Evolutionary conservation across 495 filamentous ascomycete genomes (phyloP).

Genomic region (Sporormia fimetaria): DNA sequence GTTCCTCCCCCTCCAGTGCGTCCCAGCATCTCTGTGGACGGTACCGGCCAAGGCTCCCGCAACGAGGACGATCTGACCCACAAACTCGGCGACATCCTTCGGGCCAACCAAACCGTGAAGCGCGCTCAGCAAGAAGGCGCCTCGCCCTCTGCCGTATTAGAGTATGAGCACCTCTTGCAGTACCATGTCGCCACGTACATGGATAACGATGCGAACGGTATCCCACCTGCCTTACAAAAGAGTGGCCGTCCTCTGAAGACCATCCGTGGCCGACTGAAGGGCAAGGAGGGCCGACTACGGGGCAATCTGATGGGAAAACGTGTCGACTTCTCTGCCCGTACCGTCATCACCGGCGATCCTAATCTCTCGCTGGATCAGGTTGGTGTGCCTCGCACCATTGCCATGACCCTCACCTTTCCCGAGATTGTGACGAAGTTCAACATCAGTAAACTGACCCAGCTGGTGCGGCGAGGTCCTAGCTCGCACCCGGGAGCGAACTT

Average conservation of each 20-base stretch:
- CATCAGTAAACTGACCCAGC: constrained; percentile 75
- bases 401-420: constrained; percentile 82
- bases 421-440: constrained; percentile 98
- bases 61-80: constrained; percentile 98
- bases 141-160: constrained; percentile 73
- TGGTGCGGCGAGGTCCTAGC: constrained; percentile 87
- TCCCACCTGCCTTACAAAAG: constrained; percentile 92
- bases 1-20: constrained; percentile 93
- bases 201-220: constrained; percentile 97
- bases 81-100: constrained; percentile 95
- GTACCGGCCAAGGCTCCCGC: constrained; percentile 71
- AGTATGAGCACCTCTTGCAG: constrained; percentile 87
- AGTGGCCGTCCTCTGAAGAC: constrained; percentile 91
- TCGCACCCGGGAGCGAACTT: constrained; percentile 92
- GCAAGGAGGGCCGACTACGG: constrained; percentile 92
- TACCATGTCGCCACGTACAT: constrained; percentile 98
- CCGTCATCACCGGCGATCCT: constrained; percentile 96
- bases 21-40: constrained; percentile 89
- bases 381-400: constrained; percentile 83
- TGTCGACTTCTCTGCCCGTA: constrained; percentile 98
- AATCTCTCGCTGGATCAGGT: constrained; percentile 94
- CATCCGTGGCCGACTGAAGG: constrained; percentile 90
- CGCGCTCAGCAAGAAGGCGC: constrained; percentile 80
- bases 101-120: constrained; percentile 87
- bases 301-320: constrained; percentile 99